A percentile compares a stretch with the other conserved stretches of the same genome.
Conservation (phyloP, 73 alveolate species). For the Paramecium caudatum region DNA sequence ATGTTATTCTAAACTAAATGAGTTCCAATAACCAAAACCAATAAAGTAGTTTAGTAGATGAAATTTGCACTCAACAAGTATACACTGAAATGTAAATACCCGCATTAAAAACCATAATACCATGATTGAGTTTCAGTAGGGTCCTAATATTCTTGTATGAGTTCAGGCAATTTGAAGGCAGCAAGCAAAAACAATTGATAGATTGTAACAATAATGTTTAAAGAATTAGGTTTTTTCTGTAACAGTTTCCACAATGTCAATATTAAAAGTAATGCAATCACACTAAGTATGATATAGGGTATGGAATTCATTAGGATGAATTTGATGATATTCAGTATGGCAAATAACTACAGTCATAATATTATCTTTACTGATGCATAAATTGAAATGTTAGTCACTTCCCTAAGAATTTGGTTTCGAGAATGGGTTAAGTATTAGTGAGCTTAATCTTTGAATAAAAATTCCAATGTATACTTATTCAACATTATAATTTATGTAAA, state of each 20-base stretch:
- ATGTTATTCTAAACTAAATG: slow-evolving; percentile 10
- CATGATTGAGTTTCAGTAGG: slow-evolving; percentile 31
- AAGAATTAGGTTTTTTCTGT: not conserved
- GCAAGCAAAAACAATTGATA: not conserved
- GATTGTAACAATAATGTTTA: slow-evolving; percentile 8
- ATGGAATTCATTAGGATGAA: not conserved
- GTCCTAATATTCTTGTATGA: not conserved
- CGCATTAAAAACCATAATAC: slow-evolving; percentile 34
- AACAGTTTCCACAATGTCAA: not conserved
- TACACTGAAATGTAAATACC: slow-evolving; percentile 21
- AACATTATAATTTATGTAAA: slow-evolving; percentile 35
- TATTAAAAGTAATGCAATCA: not conserved
- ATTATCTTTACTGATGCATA: not conserved
- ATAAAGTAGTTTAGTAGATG: not conserved
- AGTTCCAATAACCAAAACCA: not conserved
- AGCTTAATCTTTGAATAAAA: slow-evolving; percentile 34
- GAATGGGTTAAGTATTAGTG: not conserved
- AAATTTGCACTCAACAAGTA: not conserved
- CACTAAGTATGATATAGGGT: slow-evolving; percentile 25
- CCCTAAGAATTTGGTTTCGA: not conserved
- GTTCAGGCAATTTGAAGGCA: slow-evolving; percentile 11
- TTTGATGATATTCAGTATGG: not conserved
- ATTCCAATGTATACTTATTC: slow-evolving; percentile 32
- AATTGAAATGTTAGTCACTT: slow-evolving; percentile 8
- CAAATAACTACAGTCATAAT: not conserved